Evolutionary conservation across 805 yeast genomes (phyloP).

Genomic region (Candida maris): DNA sequence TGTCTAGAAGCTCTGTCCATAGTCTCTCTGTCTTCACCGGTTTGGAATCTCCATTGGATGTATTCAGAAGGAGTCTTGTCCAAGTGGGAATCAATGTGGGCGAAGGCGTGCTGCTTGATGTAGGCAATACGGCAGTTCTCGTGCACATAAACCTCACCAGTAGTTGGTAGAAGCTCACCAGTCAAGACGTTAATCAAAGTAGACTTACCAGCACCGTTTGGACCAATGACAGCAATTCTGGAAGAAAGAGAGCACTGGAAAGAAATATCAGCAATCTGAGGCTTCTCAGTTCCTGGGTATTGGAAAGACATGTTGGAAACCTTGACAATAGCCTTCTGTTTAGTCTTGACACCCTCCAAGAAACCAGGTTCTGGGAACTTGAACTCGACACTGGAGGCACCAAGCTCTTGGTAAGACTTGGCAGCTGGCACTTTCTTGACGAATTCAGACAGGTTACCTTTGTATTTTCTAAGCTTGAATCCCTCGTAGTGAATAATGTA

Average conservation of each 20-base stretch:
- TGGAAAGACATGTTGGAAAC: conserved; percentile 97
- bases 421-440: conserved; percentile 99
- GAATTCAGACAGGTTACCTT: conserved; percentile 99
- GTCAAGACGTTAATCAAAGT: conserved; percentile 98
- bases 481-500: conserved; percentile 99
- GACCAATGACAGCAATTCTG: conserved; percentile 99
- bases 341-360: conserved; percentile 99
- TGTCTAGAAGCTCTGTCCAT: conserved; percentile 99
- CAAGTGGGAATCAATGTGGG: conserved; percentile 97
- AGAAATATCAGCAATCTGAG: conserved; percentile 85
- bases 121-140: conserved; percentile 99
- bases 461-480: conserved; percentile 98
- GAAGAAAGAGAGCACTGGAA: conserved; percentile 99
- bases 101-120: conserved; percentile 99
- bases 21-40: conserved; percentile 99
- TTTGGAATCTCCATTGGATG: conserved; percentile 99
- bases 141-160: conserved; percentile 98
- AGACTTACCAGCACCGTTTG: conserved; percentile 99
- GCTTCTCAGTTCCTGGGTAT: conserved; percentile 98
- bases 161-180: conserved; percentile 98
- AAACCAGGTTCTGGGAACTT: conserved; percentile 99
- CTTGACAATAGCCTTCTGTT: conserved; percentile 99
- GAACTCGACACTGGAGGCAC: conserved; percentile 97
- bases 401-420: conserved; percentile 96
- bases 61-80: conserved; percentile 99